A percentile compares a stretch with the other conserved stretches of the same genome.
Conservation (phyloP, 345 rosid species). For the Salix exigua region DNA sequence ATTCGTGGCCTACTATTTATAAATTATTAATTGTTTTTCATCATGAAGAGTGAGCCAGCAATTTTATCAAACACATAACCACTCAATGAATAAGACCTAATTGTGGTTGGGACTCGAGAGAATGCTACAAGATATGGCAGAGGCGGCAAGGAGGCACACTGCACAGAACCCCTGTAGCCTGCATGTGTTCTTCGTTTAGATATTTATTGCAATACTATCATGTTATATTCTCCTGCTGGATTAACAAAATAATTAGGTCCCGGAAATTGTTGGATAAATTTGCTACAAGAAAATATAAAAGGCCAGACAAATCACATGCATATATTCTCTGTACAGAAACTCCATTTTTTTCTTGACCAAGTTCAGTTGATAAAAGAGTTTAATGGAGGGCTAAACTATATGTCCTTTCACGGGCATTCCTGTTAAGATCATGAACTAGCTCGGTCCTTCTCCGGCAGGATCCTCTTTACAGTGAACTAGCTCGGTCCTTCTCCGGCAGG, state of each 20-base stretch:
- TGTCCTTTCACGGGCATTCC: slow-evolving; percentile 24
- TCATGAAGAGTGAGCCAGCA: too few species aligned
- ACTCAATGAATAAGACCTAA: slow-evolving; percentile 5
- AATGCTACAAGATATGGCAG: background rate
- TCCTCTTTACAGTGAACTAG: slow-evolving; percentile 19
- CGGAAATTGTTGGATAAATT: slow-evolving; percentile 18
- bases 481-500: too few species aligned
- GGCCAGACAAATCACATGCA: slow-evolving; percentile 17
- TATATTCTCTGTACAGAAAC: background rate
- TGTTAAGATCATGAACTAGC: slow-evolving; percentile 44
- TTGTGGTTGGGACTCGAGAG: background rate
- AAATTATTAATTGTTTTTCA: too few species aligned
- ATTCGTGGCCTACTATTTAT: too few species aligned
- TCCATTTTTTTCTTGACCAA: background rate
- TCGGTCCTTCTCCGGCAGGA: too few species aligned
- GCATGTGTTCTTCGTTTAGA: background rate
- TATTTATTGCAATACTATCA: background rate
- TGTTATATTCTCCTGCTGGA: background rate
- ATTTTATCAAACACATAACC: background rate
- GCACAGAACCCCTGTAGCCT: background rate
- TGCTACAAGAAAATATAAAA: background rate
- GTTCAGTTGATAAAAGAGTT: background rate
- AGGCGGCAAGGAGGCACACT: slow-evolving; percentile 18
- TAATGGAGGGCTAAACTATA: slow-evolving; percentile 11
- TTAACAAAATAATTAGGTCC: slow-evolving; percentile 2